Evolutionary conservation across 1,284 basidiomycete species (phyloP), one percentile per base, ranked within the genome.

Genomic region (Cystobasidiaceae sp.): DNA sequence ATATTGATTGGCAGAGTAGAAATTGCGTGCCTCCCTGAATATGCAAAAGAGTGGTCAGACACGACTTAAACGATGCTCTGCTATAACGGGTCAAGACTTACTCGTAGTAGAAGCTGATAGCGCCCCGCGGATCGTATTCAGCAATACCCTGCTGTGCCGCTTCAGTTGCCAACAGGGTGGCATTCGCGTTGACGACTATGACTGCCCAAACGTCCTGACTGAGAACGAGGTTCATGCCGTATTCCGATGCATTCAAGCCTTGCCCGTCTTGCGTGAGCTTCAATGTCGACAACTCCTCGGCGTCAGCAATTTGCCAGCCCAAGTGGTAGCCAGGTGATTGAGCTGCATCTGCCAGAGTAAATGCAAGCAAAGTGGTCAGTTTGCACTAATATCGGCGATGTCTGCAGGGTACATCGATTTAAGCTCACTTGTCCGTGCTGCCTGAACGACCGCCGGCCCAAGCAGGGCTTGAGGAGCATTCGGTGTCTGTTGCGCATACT

Each of bases 161-260:
- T 17, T 69, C 69, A 9, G 74, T 49, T 4, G 74, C 73, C 8
- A 62, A 34, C 70, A 69, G 69, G 15, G 75, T 76, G 21, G 75
- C 75, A 68, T 76, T 76, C 6, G 73, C 71, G 67, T 74, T 73
- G 39, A 76, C 65, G 43, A 76, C 62, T 32, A 75, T 43, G 3
- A 74, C 74, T 5, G 66, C 75, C 70, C 72, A 76, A 3, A 74
- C 72, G 68, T 74, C 72, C 63, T 76, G 75, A 44, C 73, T 70
- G 44, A 67, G 41, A 6, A 75, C 75, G 28, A 64, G 67, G 34
- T 71, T 44, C 45, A 54, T 63, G 15, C 70, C 74, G 58, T 75
- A 76, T 0, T 69, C 67, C 34, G 59, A 69, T 1, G 75, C 68
- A 34, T 59, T 68, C 32, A 50, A 21, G 11, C 63, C 67, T 60